Evolutionary conservation across 148 eudicot genomes (phyloP), one percentile per base, ranked within the genome.

Genomic region (Pouteria glomerata): DNA sequence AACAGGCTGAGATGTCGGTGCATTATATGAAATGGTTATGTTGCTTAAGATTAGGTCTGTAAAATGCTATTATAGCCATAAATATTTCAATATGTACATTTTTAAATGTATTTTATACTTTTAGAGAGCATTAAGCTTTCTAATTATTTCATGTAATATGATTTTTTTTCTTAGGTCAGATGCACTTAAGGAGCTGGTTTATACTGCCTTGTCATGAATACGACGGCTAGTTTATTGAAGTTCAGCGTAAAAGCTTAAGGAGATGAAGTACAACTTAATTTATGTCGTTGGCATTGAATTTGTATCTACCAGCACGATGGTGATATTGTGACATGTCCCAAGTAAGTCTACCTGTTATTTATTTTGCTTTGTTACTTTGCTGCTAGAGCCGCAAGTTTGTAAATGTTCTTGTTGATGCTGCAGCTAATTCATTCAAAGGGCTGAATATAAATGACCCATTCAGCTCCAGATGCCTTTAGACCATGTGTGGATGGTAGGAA

Each of bases 111-210:
- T 53, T 0, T 2, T 16, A 50, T 4, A 15, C 1, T 64, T 42
- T 26, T 44, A 21, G 29, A 47, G 12, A 4, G 33, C 21, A 42
- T 64, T 39, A 0, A 42, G 21, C 33, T 29, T 45, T 44, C n/a
- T 65, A 27, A 44, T 44, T 19, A 50, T 31, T 29, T 2, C 0
- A 18, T 48, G 57, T 31, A 35, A 21, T 48, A 1, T 23, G 6
- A 26, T 33, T 30, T 48, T 48, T 19, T 48, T 33, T n/a, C 57
- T 35, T 31, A 48, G 57, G 70, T 66, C 18, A 65, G 27, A 65
- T 42, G 53, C 57, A 66, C 57, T 66, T 50, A 27, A 18, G 41
- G 57, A 47, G 57, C 41, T 66, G 39, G 26, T 66, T 45, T 31
- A 10, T 48, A 16, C 14, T 6, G 42, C 27, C 19, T 47, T 8